Base-by-base conservation (phyloP, 257 asterid species). In the Ocimum tenuiflorum region DNA sequence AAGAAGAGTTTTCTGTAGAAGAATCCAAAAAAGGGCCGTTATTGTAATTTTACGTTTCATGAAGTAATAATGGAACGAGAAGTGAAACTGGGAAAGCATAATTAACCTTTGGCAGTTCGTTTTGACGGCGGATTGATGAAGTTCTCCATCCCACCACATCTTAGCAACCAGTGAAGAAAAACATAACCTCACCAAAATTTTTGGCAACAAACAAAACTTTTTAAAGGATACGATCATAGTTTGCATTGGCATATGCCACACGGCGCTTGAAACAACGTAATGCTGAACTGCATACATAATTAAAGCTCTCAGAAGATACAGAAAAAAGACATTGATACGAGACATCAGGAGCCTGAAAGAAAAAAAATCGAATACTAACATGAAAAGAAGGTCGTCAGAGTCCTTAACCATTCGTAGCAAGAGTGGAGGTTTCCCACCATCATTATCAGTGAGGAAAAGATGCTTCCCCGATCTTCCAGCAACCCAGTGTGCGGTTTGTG, bases 81-180 rank as follows among this genome's bases (percentile, higher is more conserved):
- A 67, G 8, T 29, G 50, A 33, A 46, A 50, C 1, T 7, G 63
- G 10, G 23, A 52, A 17, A 73, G n/a, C 6, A 27, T 35, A 23
- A 60, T 65, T 48, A 19, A 88, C 96, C 92, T 79, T 79, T 61
- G 96, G 97, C 64, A 91, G 94, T 70, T 91, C 97, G 58, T 81
- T 56, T 56, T 71, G 95, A 56, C 95, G 96, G 61, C 97, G 92
- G 55, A 91, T 91, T 56, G 97, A 91, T 36, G 97, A 88, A 33
- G 97, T 91, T 77, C 97, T 81, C 97, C 97, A 91, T 69, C 97
- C 97, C 80, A 91, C 97, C 80, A 91, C 79, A 63, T 86, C 97
- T 91, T 69, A 74, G 61, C 51, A 74, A 65, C 45, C 22, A 51
- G 83, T 90, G 50, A 88, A 79, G 86, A 86, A 54, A 71, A 71